phyloP scores from a whole-genome alignment of 2,329 filamentous ascomycete genomes.

The Sarocladiaceae sp. region DNA sequence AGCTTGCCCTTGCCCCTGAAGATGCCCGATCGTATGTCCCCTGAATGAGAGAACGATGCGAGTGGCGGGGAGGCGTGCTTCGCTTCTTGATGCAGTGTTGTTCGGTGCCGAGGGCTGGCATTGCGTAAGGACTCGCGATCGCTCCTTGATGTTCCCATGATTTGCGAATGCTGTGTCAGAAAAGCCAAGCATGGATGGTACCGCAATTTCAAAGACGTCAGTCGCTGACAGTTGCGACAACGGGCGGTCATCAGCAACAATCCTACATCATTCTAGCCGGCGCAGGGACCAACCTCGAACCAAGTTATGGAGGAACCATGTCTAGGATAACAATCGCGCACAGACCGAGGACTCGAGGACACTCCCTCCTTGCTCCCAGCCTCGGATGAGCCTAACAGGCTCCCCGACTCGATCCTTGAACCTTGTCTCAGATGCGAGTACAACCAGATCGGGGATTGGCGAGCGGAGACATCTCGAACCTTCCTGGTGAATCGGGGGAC shows the following conservation, averaged over 20 bases:
- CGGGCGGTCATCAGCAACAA: too few species aligned
- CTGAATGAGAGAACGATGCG: background rate
- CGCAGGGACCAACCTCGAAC: too few species aligned
- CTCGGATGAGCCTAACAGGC: too few species aligned
- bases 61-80: background rate
- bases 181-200: too few species aligned
- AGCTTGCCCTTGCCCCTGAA: too few species aligned
- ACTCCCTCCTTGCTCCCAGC: background rate
- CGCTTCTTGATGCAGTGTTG: too few species aligned
- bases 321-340: too few species aligned
- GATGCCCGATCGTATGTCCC: slow-evolving; percentile 2
- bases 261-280: too few species aligned
- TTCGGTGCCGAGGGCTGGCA: background rate
- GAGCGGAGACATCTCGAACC: background rate
- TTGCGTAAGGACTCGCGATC: background rate
- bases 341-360: background rate
- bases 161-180: background rate
- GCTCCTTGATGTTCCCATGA: background rate
- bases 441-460: background rate
- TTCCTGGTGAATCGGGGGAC: background rate
- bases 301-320: too few species aligned
- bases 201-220: too few species aligned
- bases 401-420: background rate
- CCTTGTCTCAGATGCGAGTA: slow-evolving; percentile 1
- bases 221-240: too few species aligned